Evolutionary conservation across 2,329 filamentous ascomycete species (phyloP), one percentile per base, ranked within the genome.

Genomic region (Penicillium thymicola): DNA sequence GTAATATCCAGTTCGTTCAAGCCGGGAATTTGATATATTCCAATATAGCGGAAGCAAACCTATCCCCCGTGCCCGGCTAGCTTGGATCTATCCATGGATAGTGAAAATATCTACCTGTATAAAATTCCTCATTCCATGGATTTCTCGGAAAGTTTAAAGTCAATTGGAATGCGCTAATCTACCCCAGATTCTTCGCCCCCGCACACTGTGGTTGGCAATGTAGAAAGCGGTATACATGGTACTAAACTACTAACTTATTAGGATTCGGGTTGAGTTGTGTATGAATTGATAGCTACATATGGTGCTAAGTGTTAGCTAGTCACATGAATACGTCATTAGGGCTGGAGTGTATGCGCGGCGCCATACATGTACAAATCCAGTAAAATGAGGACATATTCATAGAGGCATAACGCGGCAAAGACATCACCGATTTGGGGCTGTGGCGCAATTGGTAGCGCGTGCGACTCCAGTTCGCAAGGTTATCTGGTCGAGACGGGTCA

Each of bases 161-260:
- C 30, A 49, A 18, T n/a, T 43, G 45, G 55, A 57, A 54, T 57
- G 51, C 18, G 30, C 25, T 28, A 37, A 23, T 25, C 23, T 53
- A 48, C 54, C 54, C 54, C 54, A 23, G 43, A 28, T 57, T 44
- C 42, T 28, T 53, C 27, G 8, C 27, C 44, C 23, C 28, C 44
- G 9, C 44, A 34, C 6, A 25, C 4, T n/a, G 2, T 21, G 8
- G 7, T 21, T 32, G 10, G 8, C 14, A 11, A 11, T 46, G 28
- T 16, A n/a, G 30, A 34, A 23, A 7, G 7, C 8, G 14, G 14
- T 23, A 25, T n/a, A 46, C 28, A 30, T 30, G 3, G 21, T 21
- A 13, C 28, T 44, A 8, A 14, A 34, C 28, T 23, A 2, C 8
- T 10, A 21, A 34, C 8, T 23, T n/a, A 4, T 34, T 16, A 23